Base-by-base conservation (phyloP, 805 yeast species). In the Kluyveromyces nonfermentans region DNA sequence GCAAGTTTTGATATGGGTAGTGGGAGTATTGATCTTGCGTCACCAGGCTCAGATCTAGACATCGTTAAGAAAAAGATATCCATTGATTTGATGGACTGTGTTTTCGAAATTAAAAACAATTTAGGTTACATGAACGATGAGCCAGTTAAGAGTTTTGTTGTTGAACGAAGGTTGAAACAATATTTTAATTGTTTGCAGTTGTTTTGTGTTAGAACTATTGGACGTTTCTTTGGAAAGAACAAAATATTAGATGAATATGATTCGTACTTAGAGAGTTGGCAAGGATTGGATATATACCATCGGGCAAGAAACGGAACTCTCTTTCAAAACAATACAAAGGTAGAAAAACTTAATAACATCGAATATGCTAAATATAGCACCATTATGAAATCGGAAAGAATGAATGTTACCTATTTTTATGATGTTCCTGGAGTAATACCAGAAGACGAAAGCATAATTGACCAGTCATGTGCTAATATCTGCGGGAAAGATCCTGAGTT, bases 311-410 rank as follows among this genome's bases (percentile, higher is more conserved):
- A 53, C 6, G 54, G 70, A 3, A 50, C 60, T 12, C 30, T 25
- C 30, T 25, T 25, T 6, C 67, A 59, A n/a, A 59, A 58, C 35
- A 54, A 46, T 16, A 57, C 51, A 7, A 54, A 56, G 20, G 54
- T 52, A 16, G 57, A 53, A 45, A 69, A 65, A 21, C 60, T 62
- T 2, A 50, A 58, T 1, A 64, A 63, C 12, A 73, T 77, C 21
- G 96, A 93, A 56, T 93, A 93, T 62, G 97, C 93, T 0, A 84
- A 81, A 59, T 82, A 75, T 49, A 76, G 93, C 7, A 75, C 77
- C 39, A 61, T 93, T 1, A 52, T 88, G 4, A 85, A 80, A 46
- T 73, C 93, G 0, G 74, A 76, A 0, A 59, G 59, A 4, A 69
- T 80, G 1, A 64, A 71, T n/a, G 33, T 86, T 1, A 65, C 70